Evolutionary conservation across 2,329 filamentous ascomycete genomes (phyloP).

Genomic region (Arthrobotrys entomopaga): DNA sequence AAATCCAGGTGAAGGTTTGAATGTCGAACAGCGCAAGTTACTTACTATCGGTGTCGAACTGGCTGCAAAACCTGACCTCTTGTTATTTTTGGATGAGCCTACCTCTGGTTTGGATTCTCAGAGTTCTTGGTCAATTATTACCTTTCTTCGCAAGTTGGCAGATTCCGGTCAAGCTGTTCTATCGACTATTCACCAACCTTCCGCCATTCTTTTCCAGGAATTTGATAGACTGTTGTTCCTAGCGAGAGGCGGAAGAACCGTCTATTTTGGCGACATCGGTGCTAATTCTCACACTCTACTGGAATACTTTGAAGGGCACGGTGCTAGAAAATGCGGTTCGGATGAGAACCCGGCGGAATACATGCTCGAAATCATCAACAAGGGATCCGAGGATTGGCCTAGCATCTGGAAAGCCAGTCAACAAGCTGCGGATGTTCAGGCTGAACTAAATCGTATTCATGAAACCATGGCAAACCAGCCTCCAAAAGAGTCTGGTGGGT

Average conservation of each 20-base stretch:
- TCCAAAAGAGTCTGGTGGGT: slow-evolving; percentile 65
- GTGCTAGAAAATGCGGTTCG: slow-evolving; percentile 72
- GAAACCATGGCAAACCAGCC: slow-evolving; percentile 68
- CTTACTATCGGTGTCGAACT: slow-evolving; percentile 71
- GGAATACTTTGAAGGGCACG: slow-evolving; percentile 79
- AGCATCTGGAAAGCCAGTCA: slow-evolving; percentile 65
- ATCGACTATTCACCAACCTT: slow-evolving; percentile 71
- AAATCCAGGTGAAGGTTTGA: slow-evolving; percentile 63
- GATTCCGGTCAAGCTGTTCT: slow-evolving; percentile 69
- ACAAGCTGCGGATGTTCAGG: slow-evolving; percentile 64
- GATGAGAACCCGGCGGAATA: slow-evolving; percentile 84
- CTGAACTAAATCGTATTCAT: slow-evolving; percentile 65
- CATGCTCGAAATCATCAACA: slow-evolving; percentile 73
- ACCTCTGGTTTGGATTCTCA: slow-evolving; percentile 69
- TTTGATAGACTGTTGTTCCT: slow-evolving; percentile 70
- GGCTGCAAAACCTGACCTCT: slow-evolving; percentile 68
- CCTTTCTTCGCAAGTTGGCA: slow-evolving; percentile 67
- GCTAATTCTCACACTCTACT: slow-evolving; percentile 74
- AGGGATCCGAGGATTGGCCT: slow-evolving; percentile 67
- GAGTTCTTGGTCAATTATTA: slow-evolving; percentile 69
- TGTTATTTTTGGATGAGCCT: slow-evolving; percentile 68
- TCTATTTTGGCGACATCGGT: slow-evolving; percentile 85
- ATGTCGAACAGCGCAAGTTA: slow-evolving; percentile 70
- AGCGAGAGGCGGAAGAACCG: slow-evolving; percentile 77
- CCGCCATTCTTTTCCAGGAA: slow-evolving; percentile 69